A percentile compares a stretch with the other conserved stretches of the same genome.
Conservation (phyloP, 208 protist species). For the Leishmania guyanensis region DNA sequence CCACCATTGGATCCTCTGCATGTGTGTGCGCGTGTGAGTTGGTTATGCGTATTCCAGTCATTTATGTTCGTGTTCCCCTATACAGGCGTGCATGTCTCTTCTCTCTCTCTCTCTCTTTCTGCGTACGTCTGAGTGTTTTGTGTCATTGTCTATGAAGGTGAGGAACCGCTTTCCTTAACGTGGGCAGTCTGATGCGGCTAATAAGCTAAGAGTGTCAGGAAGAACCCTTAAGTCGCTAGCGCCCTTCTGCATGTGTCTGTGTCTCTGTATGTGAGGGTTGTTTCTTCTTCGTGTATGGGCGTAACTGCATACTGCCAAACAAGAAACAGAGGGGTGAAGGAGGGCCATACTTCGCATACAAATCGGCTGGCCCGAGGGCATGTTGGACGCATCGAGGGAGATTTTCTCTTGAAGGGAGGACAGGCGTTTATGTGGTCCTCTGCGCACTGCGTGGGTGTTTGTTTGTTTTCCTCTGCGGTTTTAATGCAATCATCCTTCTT, state of each 20-base stretch:
- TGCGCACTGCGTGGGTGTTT: constrained; percentile 13
- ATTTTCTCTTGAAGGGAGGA: no score
- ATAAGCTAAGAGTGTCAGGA: constrained; percentile 10
- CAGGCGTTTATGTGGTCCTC: neutral
- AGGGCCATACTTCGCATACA: no score
- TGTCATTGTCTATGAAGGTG: neutral
- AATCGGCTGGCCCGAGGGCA: no score
- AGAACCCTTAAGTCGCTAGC: neutral
- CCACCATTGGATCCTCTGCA: neutral
- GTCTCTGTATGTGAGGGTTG: constrained; percentile 4
- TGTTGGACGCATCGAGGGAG: no score
- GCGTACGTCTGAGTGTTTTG: neutral
- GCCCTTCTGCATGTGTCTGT: neutral
- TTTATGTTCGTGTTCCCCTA: neutral
- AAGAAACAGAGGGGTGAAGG: no score
- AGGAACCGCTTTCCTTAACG: neutral
- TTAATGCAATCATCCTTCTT: neutral
- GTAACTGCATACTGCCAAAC: neutral
- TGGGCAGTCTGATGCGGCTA: neutral
- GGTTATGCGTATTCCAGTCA: neutral
- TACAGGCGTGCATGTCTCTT: constrained; percentile 1
- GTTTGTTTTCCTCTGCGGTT: constrained; percentile 7
- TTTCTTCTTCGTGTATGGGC: neutral
- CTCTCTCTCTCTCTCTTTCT: neutral
- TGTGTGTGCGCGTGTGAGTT: neutral